Percentiles rank a stretch among this genome's conserved stretches.
Evolutionary conservation across 2,329 filamentous ascomycete species (phyloP).

Genomic region (Paraphaeosphaeria minitans): DNA sequence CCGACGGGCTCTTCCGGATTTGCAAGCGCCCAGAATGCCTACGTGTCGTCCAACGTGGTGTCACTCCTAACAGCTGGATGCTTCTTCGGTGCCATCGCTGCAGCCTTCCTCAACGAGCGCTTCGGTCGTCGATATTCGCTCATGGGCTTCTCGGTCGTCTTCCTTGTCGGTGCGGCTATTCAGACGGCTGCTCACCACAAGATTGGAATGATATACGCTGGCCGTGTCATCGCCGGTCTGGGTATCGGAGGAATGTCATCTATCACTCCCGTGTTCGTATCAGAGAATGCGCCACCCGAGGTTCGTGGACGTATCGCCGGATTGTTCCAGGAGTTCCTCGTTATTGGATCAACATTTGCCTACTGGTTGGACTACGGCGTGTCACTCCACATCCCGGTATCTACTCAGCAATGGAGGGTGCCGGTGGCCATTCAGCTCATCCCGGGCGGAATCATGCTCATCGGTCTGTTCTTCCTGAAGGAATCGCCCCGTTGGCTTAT

Average conservation of each 20-base stretch:
- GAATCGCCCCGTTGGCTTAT: constrained; percentile 67
- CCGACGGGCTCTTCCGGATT: constrained; percentile 41
- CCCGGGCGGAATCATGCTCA: constrained; percentile 50
- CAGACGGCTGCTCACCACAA: constrained; percentile 37
- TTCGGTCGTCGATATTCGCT: constrained; percentile 55
- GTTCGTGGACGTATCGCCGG: constrained; percentile 63
- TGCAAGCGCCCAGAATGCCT: constrained; percentile 39
- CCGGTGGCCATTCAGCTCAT: constrained; percentile 52
- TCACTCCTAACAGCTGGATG: constrained; percentile 79
- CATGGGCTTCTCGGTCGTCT: constrained; percentile 50
- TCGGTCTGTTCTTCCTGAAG: constrained; percentile 58
- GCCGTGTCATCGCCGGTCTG: constrained; percentile 59
- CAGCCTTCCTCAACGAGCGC: constrained; percentile 51
- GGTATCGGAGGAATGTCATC: constrained; percentile 60
- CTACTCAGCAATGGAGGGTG: constrained; percentile 59
- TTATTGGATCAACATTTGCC: constrained; percentile 57
- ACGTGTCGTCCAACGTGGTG: constrained; percentile 68
- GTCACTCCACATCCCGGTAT: constrained; percentile 42
- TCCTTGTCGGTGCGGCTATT: constrained; percentile 42
- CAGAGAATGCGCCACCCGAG: constrained; percentile 60
- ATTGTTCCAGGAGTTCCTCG: constrained; percentile 65
- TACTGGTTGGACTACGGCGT: constrained; percentile 46
- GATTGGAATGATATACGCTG: constrained; percentile 45
- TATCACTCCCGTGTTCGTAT: constrained; percentile 62
- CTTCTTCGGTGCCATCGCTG: constrained; percentile 68